Evolutionary conservation across 2,329 filamentous ascomycete species (phyloP).

Genomic region (Aspergillus floridensis): DNA sequence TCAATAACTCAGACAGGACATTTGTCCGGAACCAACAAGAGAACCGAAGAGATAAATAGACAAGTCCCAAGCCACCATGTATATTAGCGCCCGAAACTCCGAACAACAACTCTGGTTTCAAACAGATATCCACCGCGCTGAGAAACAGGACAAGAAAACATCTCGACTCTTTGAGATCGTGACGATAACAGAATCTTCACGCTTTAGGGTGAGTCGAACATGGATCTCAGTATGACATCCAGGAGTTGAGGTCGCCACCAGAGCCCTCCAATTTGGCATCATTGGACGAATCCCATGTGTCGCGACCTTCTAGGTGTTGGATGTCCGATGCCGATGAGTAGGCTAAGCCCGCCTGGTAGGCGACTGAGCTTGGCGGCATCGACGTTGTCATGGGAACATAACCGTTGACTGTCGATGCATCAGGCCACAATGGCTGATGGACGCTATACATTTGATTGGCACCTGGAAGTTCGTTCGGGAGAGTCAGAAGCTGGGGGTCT

Average conservation of each 20-base stretch:
- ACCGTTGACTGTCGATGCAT: conserved; percentile 15
- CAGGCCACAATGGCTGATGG: conserved; percentile 25
- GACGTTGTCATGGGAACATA: conserved; percentile 20
- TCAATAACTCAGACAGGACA: background rate
- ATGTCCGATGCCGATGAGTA: conserved; percentile 28
- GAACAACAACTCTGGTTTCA: background rate
- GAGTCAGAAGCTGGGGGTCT: conserved; percentile 43
- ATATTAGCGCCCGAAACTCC: background rate
- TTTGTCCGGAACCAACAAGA: background rate
- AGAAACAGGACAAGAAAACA: conserved; percentile 4
- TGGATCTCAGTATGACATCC: conserved; percentile 25
- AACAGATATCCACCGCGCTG: conserved; percentile 2
- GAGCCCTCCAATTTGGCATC: conserved; percentile 38
- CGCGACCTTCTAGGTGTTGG: conserved; percentile 34
- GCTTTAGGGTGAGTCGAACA: conserved; percentile 1
- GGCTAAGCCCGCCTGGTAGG: conserved; percentile 12
- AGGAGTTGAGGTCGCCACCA: conserved; percentile 48
- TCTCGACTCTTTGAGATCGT: background rate
- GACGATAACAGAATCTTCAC: conserved; percentile 14
- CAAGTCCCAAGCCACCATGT: background rate
- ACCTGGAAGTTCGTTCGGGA: conserved; percentile 15
- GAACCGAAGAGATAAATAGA: background rate
- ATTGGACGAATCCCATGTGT: conserved; percentile 39
- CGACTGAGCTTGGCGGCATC: conserved; percentile 14
- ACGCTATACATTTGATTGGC: conserved; percentile 15